These are phyloP conservation scores for Cryptococcus sp. DNA, from an alignment of 1,284 basidiomycete species.

Conservation along the genomic window DNA sequence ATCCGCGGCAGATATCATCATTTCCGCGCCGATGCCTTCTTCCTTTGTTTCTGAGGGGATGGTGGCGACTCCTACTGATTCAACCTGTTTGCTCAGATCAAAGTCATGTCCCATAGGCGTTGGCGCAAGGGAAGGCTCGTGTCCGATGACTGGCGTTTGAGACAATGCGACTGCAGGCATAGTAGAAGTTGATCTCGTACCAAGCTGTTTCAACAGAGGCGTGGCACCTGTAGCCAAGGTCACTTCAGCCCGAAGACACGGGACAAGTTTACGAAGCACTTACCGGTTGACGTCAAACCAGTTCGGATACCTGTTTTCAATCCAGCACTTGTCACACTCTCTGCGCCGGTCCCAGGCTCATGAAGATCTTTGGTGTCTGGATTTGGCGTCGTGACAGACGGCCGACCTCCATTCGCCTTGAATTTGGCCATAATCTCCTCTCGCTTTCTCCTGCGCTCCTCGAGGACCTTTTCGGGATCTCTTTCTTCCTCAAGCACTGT, in stretches of 20 bases:
- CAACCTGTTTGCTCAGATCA: conserved; percentile 40
- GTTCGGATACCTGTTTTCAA: conserved; percentile 23
- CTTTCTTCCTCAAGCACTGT: conserved; percentile 58
- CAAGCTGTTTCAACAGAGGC: conserved; percentile 35
- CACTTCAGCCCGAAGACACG: not conserved
- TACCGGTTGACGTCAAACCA: conserved; percentile 26
- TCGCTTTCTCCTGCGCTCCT: conserved; percentile 74
- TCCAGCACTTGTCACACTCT: conserved; percentile 44
- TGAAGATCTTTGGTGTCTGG: conserved; percentile 1
- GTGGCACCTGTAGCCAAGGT: conserved; percentile 31
- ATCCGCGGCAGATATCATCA: conserved; percentile 84
- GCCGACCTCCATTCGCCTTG: conserved; percentile 38
- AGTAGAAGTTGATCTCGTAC: conserved; percentile 28
- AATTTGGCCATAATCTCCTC: conserved; percentile 86
- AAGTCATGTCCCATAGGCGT: conserved; percentile 46
- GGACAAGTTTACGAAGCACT: conserved; percentile 11
- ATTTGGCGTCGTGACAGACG: conserved; percentile 15
- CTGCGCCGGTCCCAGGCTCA: conserved; percentile 29
- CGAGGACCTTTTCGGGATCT: conserved; percentile 70
- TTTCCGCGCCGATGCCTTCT: conserved; percentile 56
- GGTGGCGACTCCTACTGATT: conserved; percentile 17
- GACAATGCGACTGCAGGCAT: conserved; percentile 20
- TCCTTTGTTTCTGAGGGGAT: conserved; percentile 14
- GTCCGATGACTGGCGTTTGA: conserved; percentile 27
- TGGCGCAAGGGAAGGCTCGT: conserved; percentile 35